Evolutionary conservation across 352 stramenopile genomes (phyloP), one percentile per base, ranked within the genome.

Genomic region (Phytophthora meadii): DNA sequence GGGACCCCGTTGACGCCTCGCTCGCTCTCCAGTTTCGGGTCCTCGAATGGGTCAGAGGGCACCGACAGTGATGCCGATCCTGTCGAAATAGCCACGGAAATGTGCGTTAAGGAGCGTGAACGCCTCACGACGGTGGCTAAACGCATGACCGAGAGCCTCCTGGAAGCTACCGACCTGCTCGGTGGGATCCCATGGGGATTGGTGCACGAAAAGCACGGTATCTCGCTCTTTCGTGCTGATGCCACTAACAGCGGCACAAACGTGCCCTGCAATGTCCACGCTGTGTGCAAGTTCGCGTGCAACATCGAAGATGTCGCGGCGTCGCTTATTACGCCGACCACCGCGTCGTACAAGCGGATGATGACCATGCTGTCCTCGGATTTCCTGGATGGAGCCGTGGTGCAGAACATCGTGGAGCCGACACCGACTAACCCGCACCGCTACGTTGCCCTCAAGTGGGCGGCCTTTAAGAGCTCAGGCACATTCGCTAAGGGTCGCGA

Each of bases 371-470:
- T 95, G 24, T 93, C 84, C 47, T 92, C 82, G 24, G 87, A 95
- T 53, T 95, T 95, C 61, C 50, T 94, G 22, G 87, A 95, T 56
- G 87, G 85, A 41, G 85, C 86, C 17, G 85, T 94, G 46, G 72
- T 95, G 51, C 71, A 92, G 59, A 93, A 87, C 68, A 92, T 95
- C 51, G 76, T 95, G 36, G 77, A 87, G 47, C 85, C 87, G 2
- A 90, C 79, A 0, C 67, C 76, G 19, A 51, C 71, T 24, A 88
- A 87, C 51, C 85, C 87, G 45, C 75, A 92, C 65, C 85, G 85
- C 47, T 91, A 95, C 68, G 82, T 95, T 17, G 84, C 72, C 24
- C 76, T 95, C 59, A 95, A 95, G 71, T 95, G 87, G 87, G 86
- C 82, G 2, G 85, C 84, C 5, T 95, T 93, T 67, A 94, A 94